A percentile compares a stretch with the other conserved stretches of the same genome.
Evolutionary conservation across 1,139 yeast genomes (phyloP).

Genomic region (Zygoascus sp.): DNA sequence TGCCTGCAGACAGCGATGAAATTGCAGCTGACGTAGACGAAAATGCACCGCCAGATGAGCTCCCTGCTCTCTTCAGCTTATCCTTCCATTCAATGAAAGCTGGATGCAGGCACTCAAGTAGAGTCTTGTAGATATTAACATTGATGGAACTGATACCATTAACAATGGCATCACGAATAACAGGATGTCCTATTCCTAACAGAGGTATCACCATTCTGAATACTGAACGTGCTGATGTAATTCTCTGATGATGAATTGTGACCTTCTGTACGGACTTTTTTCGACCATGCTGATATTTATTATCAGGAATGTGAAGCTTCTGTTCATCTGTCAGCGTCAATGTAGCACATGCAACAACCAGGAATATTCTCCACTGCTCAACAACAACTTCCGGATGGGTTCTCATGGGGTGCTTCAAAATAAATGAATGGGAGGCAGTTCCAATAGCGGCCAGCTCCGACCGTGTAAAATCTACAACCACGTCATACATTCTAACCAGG

Average conservation of each 20-base stretch:
- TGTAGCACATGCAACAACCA: constrained; percentile 90
- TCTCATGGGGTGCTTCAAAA: constrained; percentile 33
- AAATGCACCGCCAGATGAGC: constrained; percentile 8
- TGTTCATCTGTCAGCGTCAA: constrained; percentile 88
- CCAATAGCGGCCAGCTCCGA: constrained; percentile 12
- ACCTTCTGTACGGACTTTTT: constrained; percentile 65
- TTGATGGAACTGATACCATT: constrained; percentile 85
- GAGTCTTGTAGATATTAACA: constrained; percentile 78
- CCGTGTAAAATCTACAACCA: constrained; percentile 40
- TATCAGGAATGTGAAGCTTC: constrained; percentile 55
- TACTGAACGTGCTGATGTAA: constrained; percentile 87
- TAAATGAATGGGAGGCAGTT: constrained; percentile 21
- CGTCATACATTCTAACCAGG: constrained; percentile 84
- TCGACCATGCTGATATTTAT: constrained; percentile 45
- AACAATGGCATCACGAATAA: constrained; percentile 79
- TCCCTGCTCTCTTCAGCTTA: constrained; percentile 15
- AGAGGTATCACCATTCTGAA: constrained; percentile 85
- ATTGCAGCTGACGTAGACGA: constrained; percentile 7
- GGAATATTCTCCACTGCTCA: constrained; percentile 83
- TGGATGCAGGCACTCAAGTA: constrained; percentile 72
- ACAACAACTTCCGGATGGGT: constrained; percentile 67
- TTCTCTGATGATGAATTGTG: constrained; percentile 81
- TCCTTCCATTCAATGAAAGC: constrained; percentile 44
- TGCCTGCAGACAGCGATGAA: constrained; percentile 9
- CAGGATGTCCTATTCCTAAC: constrained; percentile 62